A percentile compares a stretch with the other conserved stretches of the same genome.
These are phyloP conservation scores for Clavulina sp. DNA, from an alignment of 768 basidiomycete species.

Conservation along the genomic window DNA sequence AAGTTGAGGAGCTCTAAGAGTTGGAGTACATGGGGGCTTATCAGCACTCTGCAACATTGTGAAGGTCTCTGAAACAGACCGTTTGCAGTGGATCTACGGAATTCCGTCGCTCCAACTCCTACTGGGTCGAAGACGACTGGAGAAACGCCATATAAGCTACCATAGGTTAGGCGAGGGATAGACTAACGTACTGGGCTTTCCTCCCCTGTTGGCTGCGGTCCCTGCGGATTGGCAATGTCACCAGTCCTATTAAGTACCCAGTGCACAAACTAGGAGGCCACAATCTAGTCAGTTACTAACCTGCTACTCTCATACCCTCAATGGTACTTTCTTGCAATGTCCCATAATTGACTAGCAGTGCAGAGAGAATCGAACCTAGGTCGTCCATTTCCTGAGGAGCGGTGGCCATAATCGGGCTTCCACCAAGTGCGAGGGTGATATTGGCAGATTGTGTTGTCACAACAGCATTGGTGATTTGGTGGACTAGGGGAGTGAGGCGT, in stretches of 20 bases:
- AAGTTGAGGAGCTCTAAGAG: conserved; percentile 43
- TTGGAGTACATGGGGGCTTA: not conserved
- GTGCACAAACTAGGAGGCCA: not conserved
- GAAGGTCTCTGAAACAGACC: conserved; percentile 33
- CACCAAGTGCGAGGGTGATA: conserved; percentile 70
- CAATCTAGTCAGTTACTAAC: conserved; percentile 18
- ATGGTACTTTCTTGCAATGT: conserved; percentile 41
- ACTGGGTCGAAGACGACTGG: conserved; percentile 86
- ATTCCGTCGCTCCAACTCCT: conserved; percentile 67
- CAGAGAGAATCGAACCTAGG: conserved; percentile 43
- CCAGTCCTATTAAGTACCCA: conserved; percentile 25
- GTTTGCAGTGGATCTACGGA: conserved; percentile 42
- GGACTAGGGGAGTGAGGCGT: conserved; percentile 3
- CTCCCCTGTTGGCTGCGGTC: too few relatives aligned
- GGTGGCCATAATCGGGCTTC: conserved; percentile 89
- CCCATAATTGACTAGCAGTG: conserved; percentile 76
- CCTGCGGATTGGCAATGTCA: conserved; percentile 13
- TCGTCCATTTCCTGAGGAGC: conserved; percentile 69
- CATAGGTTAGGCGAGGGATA: not conserved
- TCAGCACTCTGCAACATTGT: not conserved
- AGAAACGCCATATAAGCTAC: not conserved
- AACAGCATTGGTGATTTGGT: conserved; percentile 76
- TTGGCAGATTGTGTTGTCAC: conserved; percentile 84
- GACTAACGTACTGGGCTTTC: conserved; percentile 4
- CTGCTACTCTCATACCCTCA: conserved; percentile 61